Percentiles rank a stretch among this genome's conserved stretches.
These are phyloP conservation scores for Aspergillus terreus DNA, from an alignment of 2,329 filamentous ascomycete genomes.

Conservation along the genomic window DNA sequence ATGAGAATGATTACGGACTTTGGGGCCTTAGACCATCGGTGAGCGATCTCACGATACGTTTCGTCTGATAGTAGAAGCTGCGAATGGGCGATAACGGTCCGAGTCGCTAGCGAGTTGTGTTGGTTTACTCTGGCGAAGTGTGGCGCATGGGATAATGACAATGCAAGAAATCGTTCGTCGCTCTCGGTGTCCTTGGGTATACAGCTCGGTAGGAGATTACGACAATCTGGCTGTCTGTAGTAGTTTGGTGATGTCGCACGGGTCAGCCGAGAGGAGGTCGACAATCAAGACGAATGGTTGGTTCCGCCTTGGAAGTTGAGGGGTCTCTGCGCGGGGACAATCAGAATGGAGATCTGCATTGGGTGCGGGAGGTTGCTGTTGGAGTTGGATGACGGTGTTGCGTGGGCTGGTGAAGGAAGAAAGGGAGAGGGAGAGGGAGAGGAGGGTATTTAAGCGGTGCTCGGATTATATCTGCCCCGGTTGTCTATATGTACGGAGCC, in stretches of 20 bases:
- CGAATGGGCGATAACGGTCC: no score
- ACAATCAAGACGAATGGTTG: conserved; percentile 4
- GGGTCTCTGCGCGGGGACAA: conserved; percentile 20
- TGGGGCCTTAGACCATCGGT: background rate
- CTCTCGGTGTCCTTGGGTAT: background rate
- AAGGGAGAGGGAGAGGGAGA: background rate
- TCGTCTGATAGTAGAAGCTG: background rate
- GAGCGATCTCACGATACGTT: background rate
- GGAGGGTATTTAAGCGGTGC: background rate
- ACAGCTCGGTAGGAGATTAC: no score
- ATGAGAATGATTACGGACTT: conserved; percentile 4
- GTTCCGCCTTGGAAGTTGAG: conserved; percentile 24
- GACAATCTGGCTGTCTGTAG: no score
- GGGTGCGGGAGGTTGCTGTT: conserved; percentile 3
- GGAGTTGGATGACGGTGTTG: background rate
- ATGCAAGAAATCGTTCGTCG: background rate
- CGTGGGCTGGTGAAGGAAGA: background rate
- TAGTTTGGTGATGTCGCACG: background rate
- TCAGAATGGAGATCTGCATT: conserved; percentile 20
- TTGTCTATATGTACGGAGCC: no score
- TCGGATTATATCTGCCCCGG: background rate
- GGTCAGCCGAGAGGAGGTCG: background rate
- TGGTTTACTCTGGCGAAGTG: background rate
- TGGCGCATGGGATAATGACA: background rate
- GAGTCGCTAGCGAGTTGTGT: background rate